Percentiles rank a stretch among this genome's conserved stretches.
phyloP scores from a whole-genome alignment of 2,329 filamentous ascomycete species.

The Nemania bipapillata region DNA sequence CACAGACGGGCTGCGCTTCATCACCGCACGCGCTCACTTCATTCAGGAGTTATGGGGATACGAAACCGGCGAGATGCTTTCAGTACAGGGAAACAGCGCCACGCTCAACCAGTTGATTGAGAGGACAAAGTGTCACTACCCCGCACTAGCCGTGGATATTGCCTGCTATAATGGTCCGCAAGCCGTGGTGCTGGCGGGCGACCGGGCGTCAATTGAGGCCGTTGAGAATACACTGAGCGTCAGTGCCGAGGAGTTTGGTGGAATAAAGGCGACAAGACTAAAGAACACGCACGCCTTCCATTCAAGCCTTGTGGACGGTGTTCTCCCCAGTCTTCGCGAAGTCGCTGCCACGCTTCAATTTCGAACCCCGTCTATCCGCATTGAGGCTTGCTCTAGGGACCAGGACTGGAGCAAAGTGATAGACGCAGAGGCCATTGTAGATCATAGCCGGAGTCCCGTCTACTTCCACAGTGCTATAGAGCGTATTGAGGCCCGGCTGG shows the following conservation, averaged over 20 bases:
- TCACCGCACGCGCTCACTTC: constrained; percentile 39
- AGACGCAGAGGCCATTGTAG: constrained; percentile 6
- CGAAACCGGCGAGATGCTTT: neutral
- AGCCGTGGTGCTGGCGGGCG: neutral
- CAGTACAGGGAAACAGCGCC: neutral
- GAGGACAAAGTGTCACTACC: neutral
- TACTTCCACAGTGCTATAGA: constrained; percentile 47
- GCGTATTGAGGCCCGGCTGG: constrained; percentile 41
- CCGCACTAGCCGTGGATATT: neutral
- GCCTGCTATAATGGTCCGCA: constrained; percentile 25
- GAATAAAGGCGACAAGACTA: neutral
- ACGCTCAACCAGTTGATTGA: neutral
- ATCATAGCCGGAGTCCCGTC: constrained; percentile 48
- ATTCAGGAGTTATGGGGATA: neutral
- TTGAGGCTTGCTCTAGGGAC: constrained; percentile 5
- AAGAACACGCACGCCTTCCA: constrained; percentile 4
- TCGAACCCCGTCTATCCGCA: neutral
- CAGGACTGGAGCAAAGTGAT: neutral
- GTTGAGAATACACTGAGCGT: neutral
- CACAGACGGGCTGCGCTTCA: constrained; percentile 31
- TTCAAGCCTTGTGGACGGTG: neutral
- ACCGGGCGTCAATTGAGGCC: neutral
- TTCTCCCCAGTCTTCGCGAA: neutral
- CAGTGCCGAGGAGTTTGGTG: neutral
- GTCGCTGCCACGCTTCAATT: neutral